Base-by-base conservation (phyloP, 2,329 filamentous ascomycete species). In the Chaetomiaceae sp. region DNA sequence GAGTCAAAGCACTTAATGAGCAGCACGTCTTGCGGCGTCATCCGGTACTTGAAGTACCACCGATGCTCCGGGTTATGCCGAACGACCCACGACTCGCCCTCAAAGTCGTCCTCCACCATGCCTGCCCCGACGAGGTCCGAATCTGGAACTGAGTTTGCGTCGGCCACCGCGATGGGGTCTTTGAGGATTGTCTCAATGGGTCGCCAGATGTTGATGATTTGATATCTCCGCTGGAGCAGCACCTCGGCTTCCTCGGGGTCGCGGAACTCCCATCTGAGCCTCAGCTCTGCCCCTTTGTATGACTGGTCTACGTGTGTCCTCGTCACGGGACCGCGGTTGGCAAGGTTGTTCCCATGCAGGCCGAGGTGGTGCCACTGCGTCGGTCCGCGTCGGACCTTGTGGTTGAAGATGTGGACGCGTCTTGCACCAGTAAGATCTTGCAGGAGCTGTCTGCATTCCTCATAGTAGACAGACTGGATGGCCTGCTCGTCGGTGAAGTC, bases 391-490 rank as follows among this genome's bases (percentile, higher is more conserved):
- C 63, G 62, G 39, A 64, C 59, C 38, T 61, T 62, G 51, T 65
- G 61, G 50, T 65, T 60, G 51, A 64, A 65, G 49, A 63, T 58
- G 46, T 59, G 49, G 17, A 65, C 55, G 19, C 53, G 56, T 19
- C 40, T 48, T 19, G 62, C 62, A 5, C 62, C 62, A 2, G 62
- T 65, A 19, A 68, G 72, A 3, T 79, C 73, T 45, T 82, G 83
- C 0, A 91, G 62, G 16, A 90, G 68, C 41, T 78, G 66, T 64
- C 83, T 79, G 33, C 87, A 80, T 63, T 91, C 86, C 0, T 81
- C 79, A 66, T 91, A 92, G 69, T 91, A 92, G 21, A 74, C 69
- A 1, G 68, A 59, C 59, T 78, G 72, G 60, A 92, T 83, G 21
- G 73, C 70, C 3, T 76, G 74, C 44, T 86, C 80, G 62, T 85